Base-by-base conservation (phyloP, 2,329 filamentous ascomycete species). In the Diaporthe australafricana region DNA sequence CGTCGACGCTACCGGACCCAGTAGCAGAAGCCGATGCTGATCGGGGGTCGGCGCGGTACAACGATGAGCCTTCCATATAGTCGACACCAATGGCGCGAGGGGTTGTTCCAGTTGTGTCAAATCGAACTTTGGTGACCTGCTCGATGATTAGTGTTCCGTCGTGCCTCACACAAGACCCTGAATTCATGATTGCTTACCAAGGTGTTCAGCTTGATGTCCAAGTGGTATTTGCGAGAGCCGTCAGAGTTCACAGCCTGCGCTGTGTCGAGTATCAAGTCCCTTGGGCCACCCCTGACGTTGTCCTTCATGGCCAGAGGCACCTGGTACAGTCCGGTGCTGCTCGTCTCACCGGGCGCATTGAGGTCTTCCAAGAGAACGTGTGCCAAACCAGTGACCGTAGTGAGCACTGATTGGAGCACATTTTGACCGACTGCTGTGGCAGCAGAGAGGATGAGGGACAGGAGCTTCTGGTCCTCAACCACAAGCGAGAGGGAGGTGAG, bases 301-400 rank as follows among this genome's bases (percentile, higher is more conserved):
- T 80, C 77, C 71, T 81, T 78, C 42, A 85, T 83, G 2, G 83
- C 82, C 40, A 88, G 75, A 14, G 87, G 87, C 16, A 89, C 83
- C 74, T 63, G 57, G 42, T 63, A 63, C 17, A 63, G 12, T 32
- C 57, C 57, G 27, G 60, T 55, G 38, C 16, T 55, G 42, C 57
- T 63, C 47, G 57, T 35, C 42, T 63, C 57, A 5, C 57, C 57
- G 16, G 57, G 57, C 88, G 70, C 60, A 9, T 73, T 73, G 22
- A 73, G 45, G 48, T 73, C 70, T 25, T 47, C 47, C 12, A 71
- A 45, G 12, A 73, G 70, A 32, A 68, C 69, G n/a, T 73, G 45
- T 25, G 60, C 56, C 30, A 71, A 35, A 35, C 69, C 69, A 30
- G 69, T 56, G 17, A 73, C 69, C 7, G 71, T 73, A 38, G 68